Evolutionary conservation across 1,139 yeast species (phyloP), one percentile per base, ranked within the genome.

Genomic region (Suhomyces bokatorum): DNA sequence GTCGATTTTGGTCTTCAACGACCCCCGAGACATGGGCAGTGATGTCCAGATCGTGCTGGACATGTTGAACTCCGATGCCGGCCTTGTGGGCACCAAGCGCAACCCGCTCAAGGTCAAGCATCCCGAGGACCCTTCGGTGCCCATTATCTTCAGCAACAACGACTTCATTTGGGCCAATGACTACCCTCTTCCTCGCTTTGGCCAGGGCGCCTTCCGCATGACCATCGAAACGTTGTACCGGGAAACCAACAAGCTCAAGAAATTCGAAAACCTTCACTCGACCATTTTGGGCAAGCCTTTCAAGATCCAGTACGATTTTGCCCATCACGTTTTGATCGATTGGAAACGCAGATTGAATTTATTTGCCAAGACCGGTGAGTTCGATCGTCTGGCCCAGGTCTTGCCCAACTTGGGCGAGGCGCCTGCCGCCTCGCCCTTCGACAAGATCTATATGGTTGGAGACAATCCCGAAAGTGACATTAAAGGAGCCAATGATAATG

Each of bases 381-480:
- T 22, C 15, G 28, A 20, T 9, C 34, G 29, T 7, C 39, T 30
- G 24, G 27, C 22, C 7, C 65, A 66, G 30, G 54, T 67, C 32
- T 58, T 69, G 42, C 81, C 81, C 1, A 59, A 58, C 28, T 61
- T 78, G 46, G 66, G 70, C 17, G 53, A 51, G 26, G 53, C 67
- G 6, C 80, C 80, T 2, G 43, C 44, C 9, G 43, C 52, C n/a
- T 58, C 74, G 7, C 80, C 81, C 3, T 81, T 81, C 51, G 64
- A 70, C 24, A 67, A 75, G 31, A 85, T 93, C 2, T 91, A 76
- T 67, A 93, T 93, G 99, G 87, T 93, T 27, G 99, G 99, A 22
- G 99, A 93, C 65, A 93, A 93, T 63, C 98, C 97, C 2, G 93
- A 85, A 24, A 82, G 91, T 42, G 99, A 93, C 60, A 93, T 93